Percentiles rank a stretch among this genome's conserved stretches.
Conservation (phyloP, 164 flowering plant genomes). For the Vitis labrusca region DNA sequence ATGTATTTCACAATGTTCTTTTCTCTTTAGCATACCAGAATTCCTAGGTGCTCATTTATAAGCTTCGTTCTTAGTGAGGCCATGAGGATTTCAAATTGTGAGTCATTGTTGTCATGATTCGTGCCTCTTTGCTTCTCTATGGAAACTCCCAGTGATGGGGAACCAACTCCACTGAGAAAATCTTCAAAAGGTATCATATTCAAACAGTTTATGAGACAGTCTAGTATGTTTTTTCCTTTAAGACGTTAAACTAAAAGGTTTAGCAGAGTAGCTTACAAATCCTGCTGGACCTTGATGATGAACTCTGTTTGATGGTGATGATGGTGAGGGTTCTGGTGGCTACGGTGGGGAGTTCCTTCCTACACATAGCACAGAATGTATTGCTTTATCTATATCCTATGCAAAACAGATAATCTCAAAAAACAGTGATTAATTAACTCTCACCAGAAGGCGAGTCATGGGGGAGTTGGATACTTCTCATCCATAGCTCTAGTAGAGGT, state of each 20-base stretch:
- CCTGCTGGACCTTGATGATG: conserved; percentile 23
- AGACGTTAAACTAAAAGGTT: neutral
- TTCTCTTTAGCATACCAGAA: conserved; percentile 40
- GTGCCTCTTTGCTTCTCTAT: conserved; percentile 42
- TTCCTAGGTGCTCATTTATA: conserved; percentile 50
- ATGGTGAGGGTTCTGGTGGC: conserved; percentile 57
- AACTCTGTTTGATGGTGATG: conserved; percentile 35
- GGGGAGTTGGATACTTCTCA: conserved; percentile 37
- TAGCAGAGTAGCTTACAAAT: conserved; percentile 39
- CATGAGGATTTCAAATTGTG: neutral
- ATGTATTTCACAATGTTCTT: no score
- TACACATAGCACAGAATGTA: conserved; percentile 16
- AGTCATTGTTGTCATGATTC: conserved; percentile 9
- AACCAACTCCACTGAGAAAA: conserved; percentile 34
- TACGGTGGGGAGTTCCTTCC: conserved; percentile 46
- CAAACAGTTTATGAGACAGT: conserved; percentile 12
- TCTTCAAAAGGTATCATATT: conserved; percentile 57
- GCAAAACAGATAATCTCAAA: neutral
- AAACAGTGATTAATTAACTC: conserved; percentile 9
- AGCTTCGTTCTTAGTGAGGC: conserved; percentile 8
- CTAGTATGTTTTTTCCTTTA: neutral
- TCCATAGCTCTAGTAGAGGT: conserved; percentile 60
- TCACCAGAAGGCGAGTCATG: conserved; percentile 63
- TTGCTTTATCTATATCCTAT: neutral
- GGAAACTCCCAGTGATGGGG: conserved; percentile 28